Percentiles rank a stretch among this genome's conserved stretches.
Evolutionary conservation across 306 rosid genomes (phyloP).

Genomic region (Vigna hirtella): DNA sequence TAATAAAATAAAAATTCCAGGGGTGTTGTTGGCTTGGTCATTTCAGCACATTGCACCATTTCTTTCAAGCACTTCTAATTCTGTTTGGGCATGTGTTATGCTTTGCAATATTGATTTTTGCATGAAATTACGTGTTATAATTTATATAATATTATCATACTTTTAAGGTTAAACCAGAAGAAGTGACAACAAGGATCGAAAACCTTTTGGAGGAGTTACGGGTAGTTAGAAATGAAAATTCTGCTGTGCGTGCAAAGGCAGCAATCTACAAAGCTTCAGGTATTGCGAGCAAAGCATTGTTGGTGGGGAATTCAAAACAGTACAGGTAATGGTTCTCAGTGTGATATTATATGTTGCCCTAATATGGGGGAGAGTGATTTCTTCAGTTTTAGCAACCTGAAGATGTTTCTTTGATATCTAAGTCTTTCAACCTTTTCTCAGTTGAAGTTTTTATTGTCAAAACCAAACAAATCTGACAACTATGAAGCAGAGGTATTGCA

Average conservation of each 20-base stretch:
- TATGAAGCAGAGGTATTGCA: conserved; percentile 30
- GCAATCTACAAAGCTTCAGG: conserved; percentile 85
- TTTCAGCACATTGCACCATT: conserved; percentile 31
- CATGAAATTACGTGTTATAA: conserved; percentile 18
- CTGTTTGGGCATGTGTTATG: not conserved
- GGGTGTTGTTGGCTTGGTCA: not conserved
- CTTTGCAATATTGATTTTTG: conserved; percentile 8
- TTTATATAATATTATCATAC: conserved; percentile 22
- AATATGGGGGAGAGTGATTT: conserved; percentile 19
- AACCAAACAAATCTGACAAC: conserved; percentile 20
- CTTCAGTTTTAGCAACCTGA: conserved; percentile 6
- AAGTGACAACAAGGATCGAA: conserved; percentile 79
- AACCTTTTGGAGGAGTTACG: conserved; percentile 84
- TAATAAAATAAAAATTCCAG: conserved; percentile 8
- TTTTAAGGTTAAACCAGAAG: conserved; percentile 91
- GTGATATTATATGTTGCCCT: conserved; percentile 8
- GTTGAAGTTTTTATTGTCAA: conserved; percentile 11
- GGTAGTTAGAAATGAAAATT: conserved; percentile 69
- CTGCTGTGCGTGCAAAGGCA: conserved; percentile 75
- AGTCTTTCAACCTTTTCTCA: conserved; percentile 6
- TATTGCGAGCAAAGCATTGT: conserved; percentile 64
- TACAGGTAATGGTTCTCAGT: conserved; percentile 63
- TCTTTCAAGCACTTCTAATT: conserved; percentile 36
- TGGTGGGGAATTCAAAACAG: conserved; percentile 72
- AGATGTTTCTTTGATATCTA: conserved; percentile 1